Conservation (phyloP, 495 filamentous ascomycete species). For the Penicillium diatomitis region DNA sequence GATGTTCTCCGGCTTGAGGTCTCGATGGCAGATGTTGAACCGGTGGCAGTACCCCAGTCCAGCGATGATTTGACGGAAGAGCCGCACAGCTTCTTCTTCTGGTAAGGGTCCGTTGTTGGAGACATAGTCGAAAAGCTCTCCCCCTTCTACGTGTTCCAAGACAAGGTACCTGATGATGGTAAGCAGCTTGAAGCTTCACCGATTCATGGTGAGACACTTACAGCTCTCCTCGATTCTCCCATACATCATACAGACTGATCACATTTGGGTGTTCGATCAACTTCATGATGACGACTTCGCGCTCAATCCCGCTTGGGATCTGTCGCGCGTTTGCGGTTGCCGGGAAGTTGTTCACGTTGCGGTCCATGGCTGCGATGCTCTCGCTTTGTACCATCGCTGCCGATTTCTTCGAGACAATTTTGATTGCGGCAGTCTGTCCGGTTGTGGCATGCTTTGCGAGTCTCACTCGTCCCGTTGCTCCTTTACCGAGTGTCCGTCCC, state of each 20-base stretch:
- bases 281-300: constrained; percentile 94
- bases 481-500: constrained; percentile 76
- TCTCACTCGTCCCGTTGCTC: constrained; percentile 76
- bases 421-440: constrained; percentile 74
- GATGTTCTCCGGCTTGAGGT: constrained; percentile 97
- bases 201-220: constrained; percentile 33
- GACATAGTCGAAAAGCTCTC: constrained; percentile 83
- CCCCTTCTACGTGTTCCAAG: constrained; percentile 86
- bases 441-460: constrained; percentile 68
- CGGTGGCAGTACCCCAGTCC: constrained; percentile 86
- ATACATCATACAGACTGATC: constrained; percentile 84
- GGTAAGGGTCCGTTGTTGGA: constrained; percentile 53
- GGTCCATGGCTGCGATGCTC: constrained; percentile 66
- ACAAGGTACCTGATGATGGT: constrained; percentile 67
- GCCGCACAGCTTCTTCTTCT: constrained; percentile 71
- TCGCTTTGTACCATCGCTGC: constrained; percentile 62
- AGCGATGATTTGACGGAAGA: constrained; percentile 90
- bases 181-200: background rate
- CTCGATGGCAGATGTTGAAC: constrained; percentile 89
- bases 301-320: constrained; percentile 80
- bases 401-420: constrained; percentile 77
- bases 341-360: constrained; percentile 35
- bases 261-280: constrained; percentile 90
- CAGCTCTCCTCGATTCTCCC: constrained; percentile 92
- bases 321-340: constrained; percentile 39